Base-by-base conservation (phyloP, 352 stramenopile species). In the Phytophthora ramorum region DNA sequence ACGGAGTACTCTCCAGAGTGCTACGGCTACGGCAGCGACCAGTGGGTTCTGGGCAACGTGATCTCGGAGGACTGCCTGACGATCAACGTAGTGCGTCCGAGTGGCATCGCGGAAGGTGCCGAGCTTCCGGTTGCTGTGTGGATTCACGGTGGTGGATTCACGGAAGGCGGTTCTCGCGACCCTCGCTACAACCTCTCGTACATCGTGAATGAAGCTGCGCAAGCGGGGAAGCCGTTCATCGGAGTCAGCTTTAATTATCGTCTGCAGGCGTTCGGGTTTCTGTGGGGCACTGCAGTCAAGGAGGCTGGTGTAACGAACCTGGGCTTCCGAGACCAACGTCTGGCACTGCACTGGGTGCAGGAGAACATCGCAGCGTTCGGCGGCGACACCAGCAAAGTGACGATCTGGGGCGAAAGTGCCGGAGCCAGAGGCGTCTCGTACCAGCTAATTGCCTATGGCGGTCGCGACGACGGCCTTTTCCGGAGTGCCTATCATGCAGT, bases 11-110 rank as follows among this genome's bases (percentile, higher is more conserved):
- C 74, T 2, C 57, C 71, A 19, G 79, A 70, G 34, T 70, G 62
- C 47, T 70, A 65, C 16, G 62, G 62, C 38, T 70, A 70, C 20
- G 62, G 62, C 40, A 70, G 62, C 13, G 62, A 70, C 34, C 62
- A 70, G 30, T 70, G 62, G 62, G 62, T 70, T 3, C 19, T 70
- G 28, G 54, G 62, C 28, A 70, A 70, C 9, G 47, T 69, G 0
- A 58, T 69, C 17, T 69, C 64, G 30, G 89, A 97, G 71, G 89
- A 96, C 76, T 96, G 90, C 71, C 58, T 97, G 26, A 93, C 87
- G 69, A 63, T 97, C 20, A 97, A 96, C 47, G 77, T 97, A 10
- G 61, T 69, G n/a, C 61, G 62, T 22, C 89, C 30, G 41, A 77
- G 16, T 63, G 63, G 45, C 47, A 67, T 69, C 5, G 58, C 57